Base-by-base conservation (phyloP, 106 monocot species). In the Chionographis japonica region DNA sequence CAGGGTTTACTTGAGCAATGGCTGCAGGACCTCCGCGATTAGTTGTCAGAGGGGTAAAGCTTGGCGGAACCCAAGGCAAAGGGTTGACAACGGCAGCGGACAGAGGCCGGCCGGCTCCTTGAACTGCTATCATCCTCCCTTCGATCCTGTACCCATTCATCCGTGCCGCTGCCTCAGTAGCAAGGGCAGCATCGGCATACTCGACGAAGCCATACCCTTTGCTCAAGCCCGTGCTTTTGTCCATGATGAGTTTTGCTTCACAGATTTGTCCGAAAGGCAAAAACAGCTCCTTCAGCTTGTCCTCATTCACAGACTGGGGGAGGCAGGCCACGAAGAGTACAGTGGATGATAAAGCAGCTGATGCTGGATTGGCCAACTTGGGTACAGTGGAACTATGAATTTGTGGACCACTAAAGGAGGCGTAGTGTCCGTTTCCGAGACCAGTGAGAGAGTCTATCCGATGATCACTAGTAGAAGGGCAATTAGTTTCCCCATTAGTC, bases 181-280 rank as follows among this genome's bases (percentile, higher is more conserved):
- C 88, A 53, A 18, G 46, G 3, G 41, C 2, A 75, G 60, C 65
- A 76, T 88, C 66, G 2, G 39, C 35, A 60, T 73, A 92, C 53
- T 67, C 80, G 17, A 92, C 80, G 63, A 88, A 92, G 0, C 88
- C 92, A 78, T 68, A 88, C 15, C 85, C 80, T 63, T 73, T 88
- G 52, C 83, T 85, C 67, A 72, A 40, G 14, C 83, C 75, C 0
- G 83, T 79, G 40, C 4, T 60, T 18, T 64, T 65, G 57, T 90
- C 86, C 49, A 17, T 78, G 39, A 81, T 51, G 37, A 92, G 76
- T 16, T 43, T 64, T 1, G 69, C 64, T 51, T 62, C 18, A 36
- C 27, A 17, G 4, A 92, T 54, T 0, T 60, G 42, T 13, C 92
- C 92, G 20, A 92, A 92, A 14, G 80, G 77, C 37, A 60, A 53